phyloP scores from a whole-genome alignment of 225 moss, liverwort and hornwort species.

The Anthoceros angustus region DNA sequence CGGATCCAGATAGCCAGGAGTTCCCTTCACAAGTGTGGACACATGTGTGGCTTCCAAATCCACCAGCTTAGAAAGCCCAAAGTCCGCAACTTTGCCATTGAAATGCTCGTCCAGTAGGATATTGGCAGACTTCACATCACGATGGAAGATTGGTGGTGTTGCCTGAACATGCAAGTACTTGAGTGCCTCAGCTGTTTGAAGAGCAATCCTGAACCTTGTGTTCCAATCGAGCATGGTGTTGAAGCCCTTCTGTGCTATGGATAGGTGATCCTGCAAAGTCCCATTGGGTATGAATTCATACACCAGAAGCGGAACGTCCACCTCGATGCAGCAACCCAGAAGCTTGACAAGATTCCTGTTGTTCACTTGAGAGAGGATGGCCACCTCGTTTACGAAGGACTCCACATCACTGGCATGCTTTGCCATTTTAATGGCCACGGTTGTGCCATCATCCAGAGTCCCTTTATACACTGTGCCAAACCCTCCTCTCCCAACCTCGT shows the following conservation, averaged over 20 bases:
- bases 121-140: not conserved
- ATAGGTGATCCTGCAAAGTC: too few relatives aligned
- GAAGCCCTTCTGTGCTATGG: not conserved
- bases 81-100: not conserved
- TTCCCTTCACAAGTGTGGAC: not conserved
- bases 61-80: slow-evolving; percentile 2
- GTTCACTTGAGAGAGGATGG: not conserved
- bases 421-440: slow-evolving; percentile 19
- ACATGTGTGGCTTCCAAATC: not conserved
- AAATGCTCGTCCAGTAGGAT: not conserved
- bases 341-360: not conserved
- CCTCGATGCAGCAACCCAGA: not conserved
- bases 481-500: slow-evolving; percentile 26
- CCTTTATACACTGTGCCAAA: slow-evolving; percentile 64
- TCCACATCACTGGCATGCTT: slow-evolving; percentile 1
- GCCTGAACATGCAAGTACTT: slow-evolving; percentile 1
- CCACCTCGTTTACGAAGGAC: not conserved
- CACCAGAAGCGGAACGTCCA: not conserved
- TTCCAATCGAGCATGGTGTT: not conserved
- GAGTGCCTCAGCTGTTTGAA: not conserved
- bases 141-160: not conserved
- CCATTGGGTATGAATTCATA: not conserved
- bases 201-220: slow-evolving; percentile 3
- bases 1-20: not conserved
- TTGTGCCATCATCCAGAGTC: slow-evolving; percentile 38